Percentiles rank a stretch among this genome's conserved stretches.
Evolutionary conservation across 2,329 filamentous ascomycete species (phyloP).

Genomic region (Botrytis hyacinthi): DNA sequence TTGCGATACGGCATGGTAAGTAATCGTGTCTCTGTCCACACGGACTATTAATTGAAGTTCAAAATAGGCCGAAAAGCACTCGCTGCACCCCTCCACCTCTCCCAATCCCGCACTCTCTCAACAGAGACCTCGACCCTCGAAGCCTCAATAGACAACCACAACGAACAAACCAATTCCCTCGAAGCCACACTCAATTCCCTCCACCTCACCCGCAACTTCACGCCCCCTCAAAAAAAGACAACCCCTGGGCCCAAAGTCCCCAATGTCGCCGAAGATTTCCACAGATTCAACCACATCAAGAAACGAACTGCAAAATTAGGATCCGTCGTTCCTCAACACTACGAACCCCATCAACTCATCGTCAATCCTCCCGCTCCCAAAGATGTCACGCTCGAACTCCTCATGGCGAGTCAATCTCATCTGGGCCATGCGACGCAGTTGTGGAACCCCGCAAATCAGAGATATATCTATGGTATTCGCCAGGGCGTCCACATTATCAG

Average conservation of each 20-base stretch:
- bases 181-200: constrained; percentile 29
- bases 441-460: constrained; percentile 92
- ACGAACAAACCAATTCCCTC: constrained; percentile 27
- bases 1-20: constrained; percentile 55
- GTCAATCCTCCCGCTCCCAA: constrained; percentile 70
- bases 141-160: constrained; percentile 22
- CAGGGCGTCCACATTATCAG: constrained; percentile 91
- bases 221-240: constrained; percentile 16
- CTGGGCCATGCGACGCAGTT: constrained; percentile 86
- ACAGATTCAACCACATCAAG: constrained; percentile 41
- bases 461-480: constrained; percentile 90
- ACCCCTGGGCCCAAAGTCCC: neutral
- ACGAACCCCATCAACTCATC: constrained; percentile 65
- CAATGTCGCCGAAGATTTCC: constrained; percentile 31
- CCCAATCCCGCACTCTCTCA: constrained; percentile 44
- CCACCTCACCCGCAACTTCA: constrained; percentile 28
- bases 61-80: constrained; percentile 53
- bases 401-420: constrained; percentile 84
- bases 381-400: constrained; percentile 84
- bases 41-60: constrained; percentile 28
- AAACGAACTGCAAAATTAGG: constrained; percentile 49
- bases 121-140: constrained; percentile 30
- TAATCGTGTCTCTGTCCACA: neutral
- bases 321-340: constrained; percentile 51
- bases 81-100: constrained; percentile 43